These are phyloP conservation scores for Pulveroboletus ravenelii DNA, from an alignment of 768 basidiomycete species.

Conservation along the genomic window DNA sequence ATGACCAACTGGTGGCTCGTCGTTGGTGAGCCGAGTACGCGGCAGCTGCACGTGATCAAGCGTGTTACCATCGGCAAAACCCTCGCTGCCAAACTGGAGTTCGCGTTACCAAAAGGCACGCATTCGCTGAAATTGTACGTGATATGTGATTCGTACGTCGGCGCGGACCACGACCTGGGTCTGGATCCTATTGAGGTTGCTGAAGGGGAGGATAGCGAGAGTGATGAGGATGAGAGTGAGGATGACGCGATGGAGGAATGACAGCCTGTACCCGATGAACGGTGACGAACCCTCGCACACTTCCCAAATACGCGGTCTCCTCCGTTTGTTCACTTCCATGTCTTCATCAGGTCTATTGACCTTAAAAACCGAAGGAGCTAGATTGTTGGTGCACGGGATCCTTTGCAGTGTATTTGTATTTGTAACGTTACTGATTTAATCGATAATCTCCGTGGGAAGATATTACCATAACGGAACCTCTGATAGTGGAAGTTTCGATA, in stretches of 20 bases:
- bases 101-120: slow-evolving; percentile 79
- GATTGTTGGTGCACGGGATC: no score
- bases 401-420: no score
- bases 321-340: no score
- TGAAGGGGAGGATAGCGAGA: slow-evolving; percentile 85
- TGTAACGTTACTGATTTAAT: no score
- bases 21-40: slow-evolving; percentile 76
- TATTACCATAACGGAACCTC: no score
- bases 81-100: slow-evolving; percentile 83
- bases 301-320: no score
- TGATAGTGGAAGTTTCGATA: no score
- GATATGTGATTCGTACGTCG: slow-evolving; percentile 89
- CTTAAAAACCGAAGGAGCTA: no score
- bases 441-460: no score
- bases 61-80: slow-evolving; percentile 74
- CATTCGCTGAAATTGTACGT: slow-evolving; percentile 83
- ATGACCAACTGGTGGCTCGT: slow-evolving; percentile 98
- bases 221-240: slow-evolving; percentile 61
- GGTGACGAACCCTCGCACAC: no score
- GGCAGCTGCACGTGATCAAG: slow-evolving; percentile 78
- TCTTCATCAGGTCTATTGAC: no score
- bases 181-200: slow-evolving; percentile 81
- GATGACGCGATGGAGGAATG: slow-evolving; percentile 56
- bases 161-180: slow-evolving; percentile 88
- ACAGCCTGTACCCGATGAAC: background rate